Evolutionary conservation across 2,329 filamentous ascomycete genomes (phyloP).

Genomic region (Fusarium sp.): DNA sequence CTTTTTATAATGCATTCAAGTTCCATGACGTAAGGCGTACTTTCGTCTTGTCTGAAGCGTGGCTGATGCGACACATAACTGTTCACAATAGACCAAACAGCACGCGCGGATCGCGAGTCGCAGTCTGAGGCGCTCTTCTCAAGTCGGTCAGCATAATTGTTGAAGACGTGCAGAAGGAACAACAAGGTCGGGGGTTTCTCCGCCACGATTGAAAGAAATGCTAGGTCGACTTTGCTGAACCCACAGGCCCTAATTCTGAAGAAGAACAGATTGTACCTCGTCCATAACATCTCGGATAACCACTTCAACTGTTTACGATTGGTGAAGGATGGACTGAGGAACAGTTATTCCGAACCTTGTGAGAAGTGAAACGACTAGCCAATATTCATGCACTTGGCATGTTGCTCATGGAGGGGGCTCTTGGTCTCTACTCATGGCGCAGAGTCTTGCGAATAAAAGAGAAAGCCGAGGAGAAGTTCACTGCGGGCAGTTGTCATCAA

Average conservation of each 20-base stretch:
- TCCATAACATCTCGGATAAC: neutral
- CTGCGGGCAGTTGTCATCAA: fast-evolving
- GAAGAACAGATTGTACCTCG: fast-evolving
- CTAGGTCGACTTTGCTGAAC: fast-evolving
- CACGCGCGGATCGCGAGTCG: no score
- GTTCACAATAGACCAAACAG: no score
- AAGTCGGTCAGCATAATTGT: neutral
- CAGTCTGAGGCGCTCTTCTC: fast-evolving
- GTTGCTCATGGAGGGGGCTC: fast-evolving
- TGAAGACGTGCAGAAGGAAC: fast-evolving
- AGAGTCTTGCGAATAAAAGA: fast-evolving
- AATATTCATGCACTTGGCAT: fast-evolving
- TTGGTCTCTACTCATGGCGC: fast-evolving
- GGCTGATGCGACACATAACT: fast-evolving
- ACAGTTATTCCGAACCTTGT: fast-evolving
- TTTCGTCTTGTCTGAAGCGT: fast-evolving
- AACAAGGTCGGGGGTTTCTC: fast-evolving
- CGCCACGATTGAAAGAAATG: fast-evolving
- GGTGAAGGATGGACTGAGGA: neutral
- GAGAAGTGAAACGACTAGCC: fast-evolving
- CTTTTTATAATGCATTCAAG: fast-evolving
- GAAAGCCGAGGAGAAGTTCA: no score
- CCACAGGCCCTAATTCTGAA: fast-evolving
- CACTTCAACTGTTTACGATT: no score
- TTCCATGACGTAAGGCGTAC: fast-evolving